These are phyloP conservation scores for Suillus weaverae DNA, from an alignment of 768 basidiomycete species.

Conservation along the genomic window DNA sequence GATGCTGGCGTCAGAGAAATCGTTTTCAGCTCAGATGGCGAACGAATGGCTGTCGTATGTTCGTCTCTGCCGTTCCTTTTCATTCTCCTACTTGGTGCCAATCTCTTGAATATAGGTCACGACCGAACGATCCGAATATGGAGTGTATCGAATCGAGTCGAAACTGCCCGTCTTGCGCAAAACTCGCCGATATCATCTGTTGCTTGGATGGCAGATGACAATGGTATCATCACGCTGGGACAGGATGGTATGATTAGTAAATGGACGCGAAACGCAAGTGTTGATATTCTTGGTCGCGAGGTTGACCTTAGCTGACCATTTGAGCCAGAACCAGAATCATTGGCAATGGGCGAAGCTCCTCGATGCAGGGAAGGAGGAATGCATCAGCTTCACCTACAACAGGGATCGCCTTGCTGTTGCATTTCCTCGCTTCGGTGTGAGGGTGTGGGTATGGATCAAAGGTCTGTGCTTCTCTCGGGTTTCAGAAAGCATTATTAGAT, in stretches of 20 bases:
- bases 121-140: constrained; percentile 67
- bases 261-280: constrained; percentile 57
- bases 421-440: constrained; percentile 57
- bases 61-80: constrained; percentile 25
- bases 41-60: constrained; percentile 59
- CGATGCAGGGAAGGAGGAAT: constrained; percentile 47
- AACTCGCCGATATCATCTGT: constrained; percentile 48
- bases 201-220: constrained; percentile 60
- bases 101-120: constrained; percentile 37
- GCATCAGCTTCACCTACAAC: constrained; percentile 53
- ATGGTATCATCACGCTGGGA: constrained; percentile 56
- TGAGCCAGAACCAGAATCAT: constrained; percentile 42
- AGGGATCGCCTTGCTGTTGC: constrained; percentile 64
- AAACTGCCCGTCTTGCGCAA: constrained; percentile 58
- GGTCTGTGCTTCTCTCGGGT: constrained; percentile 35
- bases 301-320: neutral
- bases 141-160: constrained; percentile 46
- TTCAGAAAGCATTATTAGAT: constrained; percentile 6
- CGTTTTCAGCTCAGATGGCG: constrained; percentile 53
- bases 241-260: constrained; percentile 58
- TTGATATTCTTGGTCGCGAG: constrained; percentile 1
- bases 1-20: constrained; percentile 49
- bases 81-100: constrained; percentile 1
- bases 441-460: constrained; percentile 62
- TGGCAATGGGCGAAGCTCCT: constrained; percentile 62